Evolutionary conservation across 257 asterid genomes (phyloP), one percentile per base, ranked within the genome.

Genomic region (Linaria vulgaris): DNA sequence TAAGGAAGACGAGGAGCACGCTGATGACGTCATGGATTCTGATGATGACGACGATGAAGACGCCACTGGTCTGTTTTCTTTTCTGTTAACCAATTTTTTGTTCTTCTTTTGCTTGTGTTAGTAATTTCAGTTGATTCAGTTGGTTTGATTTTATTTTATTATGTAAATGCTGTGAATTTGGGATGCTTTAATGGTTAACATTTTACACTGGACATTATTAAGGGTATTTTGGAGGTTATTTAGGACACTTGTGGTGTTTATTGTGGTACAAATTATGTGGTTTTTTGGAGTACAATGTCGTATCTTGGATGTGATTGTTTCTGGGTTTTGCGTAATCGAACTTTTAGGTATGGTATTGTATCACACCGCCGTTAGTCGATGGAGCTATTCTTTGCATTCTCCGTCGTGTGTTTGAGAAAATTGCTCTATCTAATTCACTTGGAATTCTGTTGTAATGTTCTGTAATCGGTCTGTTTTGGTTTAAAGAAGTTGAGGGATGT

Each of bases 11-110:
- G 88, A 82, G 3, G 86, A 82, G 49, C 85, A 78, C 63, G 90
- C 81, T 0, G 88, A 76, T 10, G 88, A 82, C 10, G 81, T 63
- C 24, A 84, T 82, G 0, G 86, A 81, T 55, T 77, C 84, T 7
- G 91, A 84, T 31, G 92, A 82, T 24, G 91, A 84, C 4, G 88
- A 82, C 1, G 86, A 84, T 12, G 83, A 73, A 69, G 72, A 78
- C 53, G 87, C 78, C 44, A 84, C 78, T 41, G 80, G 68, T 23
- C 50, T 56, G 44, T 80, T 64, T 70, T 85, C 86, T 79, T 24
- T 10, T 2, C 2, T 0, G 22, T 43, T 41, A 6, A 34, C 47
- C 12, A 4, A 12, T 23, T 12, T 59, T 23, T 41, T 9, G 12
- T 9, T 46, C 11, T 45, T 44, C 0, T 20, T 17, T 30, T 12